A percentile compares a stretch with the other conserved stretches of the same genome.
Conservation (phyloP, 2,329 filamentous ascomycete genomes). For the Aspergillus fischeri region DNA sequence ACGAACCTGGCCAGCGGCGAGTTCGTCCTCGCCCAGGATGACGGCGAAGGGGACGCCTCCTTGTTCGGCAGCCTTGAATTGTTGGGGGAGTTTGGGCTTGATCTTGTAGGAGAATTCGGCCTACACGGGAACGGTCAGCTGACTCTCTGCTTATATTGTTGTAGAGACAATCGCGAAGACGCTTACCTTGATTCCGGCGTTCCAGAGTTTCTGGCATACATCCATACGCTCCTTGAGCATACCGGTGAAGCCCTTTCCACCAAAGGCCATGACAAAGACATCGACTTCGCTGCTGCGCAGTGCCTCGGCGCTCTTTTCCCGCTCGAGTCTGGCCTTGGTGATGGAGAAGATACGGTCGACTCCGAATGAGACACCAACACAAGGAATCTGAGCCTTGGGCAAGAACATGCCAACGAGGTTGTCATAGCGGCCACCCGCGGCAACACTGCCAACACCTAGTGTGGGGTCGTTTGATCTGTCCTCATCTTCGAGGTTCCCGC, state of each 20-base stretch:
- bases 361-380: slow-evolving; percentile 86
- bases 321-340: slow-evolving; percentile 70
- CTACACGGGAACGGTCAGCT: slow-evolving; percentile 33
- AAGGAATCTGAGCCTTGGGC: slow-evolving; percentile 80
- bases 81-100: slow-evolving; percentile 80
- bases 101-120: slow-evolving; percentile 86
- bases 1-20: slow-evolving; percentile 76
- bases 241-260: slow-evolving; percentile 77
- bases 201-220: slow-evolving; percentile 73
- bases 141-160: background rate
- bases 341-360: slow-evolving; percentile 95
- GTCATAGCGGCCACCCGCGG: slow-evolving; percentile 87
- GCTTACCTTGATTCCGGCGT: slow-evolving; percentile 74
- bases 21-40: slow-evolving; percentile 87
- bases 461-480: slow-evolving; percentile 76
- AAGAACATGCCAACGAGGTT: slow-evolving; percentile 92
- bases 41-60: slow-evolving; percentile 79
- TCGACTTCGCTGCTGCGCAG: slow-evolving; percentile 73
- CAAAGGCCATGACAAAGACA: slow-evolving; percentile 93
- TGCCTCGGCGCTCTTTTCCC: slow-evolving; percentile 49
- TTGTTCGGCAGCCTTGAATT: slow-evolving; percentile 86
- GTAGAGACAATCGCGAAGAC: background rate
- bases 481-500: slow-evolving; percentile 53
- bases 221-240: slow-evolving; percentile 79
- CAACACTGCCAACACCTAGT: slow-evolving; percentile 80